Evolutionary conservation across 2,329 filamentous ascomycete genomes (phyloP).

Genomic region (Ophiostoma ulmi): DNA sequence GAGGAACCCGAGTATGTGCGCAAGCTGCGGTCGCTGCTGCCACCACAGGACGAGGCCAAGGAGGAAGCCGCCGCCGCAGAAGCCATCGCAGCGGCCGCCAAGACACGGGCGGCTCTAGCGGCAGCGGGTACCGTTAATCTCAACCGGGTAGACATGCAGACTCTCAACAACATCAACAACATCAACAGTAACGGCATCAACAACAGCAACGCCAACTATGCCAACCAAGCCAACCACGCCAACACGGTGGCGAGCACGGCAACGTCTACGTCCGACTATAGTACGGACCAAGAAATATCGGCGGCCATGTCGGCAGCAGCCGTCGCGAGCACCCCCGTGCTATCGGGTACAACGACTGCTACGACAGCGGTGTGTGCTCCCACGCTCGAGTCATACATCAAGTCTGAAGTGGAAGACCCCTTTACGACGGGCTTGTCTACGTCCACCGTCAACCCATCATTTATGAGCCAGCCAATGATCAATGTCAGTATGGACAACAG

Average conservation of each 20-base stretch:
- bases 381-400: neutral
- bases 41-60: slow-evolving; percentile 34
- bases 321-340: neutral
- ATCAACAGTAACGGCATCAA: slow-evolving; percentile 17
- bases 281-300: neutral
- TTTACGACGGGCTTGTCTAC: neutral
- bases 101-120: neutral
- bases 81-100: neutral
- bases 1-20: slow-evolving; percentile 44
- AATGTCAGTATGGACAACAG: neutral
- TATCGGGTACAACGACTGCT: neutral
- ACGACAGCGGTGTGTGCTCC: neutral
- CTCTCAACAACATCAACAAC: slow-evolving; percentile 6
- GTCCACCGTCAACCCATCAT: slow-evolving; percentile 6
- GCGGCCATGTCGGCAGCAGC: neutral
- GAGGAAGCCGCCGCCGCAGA: neutral
- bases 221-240: neutral
- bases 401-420: neutral
- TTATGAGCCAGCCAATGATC: slow-evolving; percentile 9
- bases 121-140: neutral
- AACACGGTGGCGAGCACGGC: neutral
- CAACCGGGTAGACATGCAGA: slow-evolving; percentile 14
- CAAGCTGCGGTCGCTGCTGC: slow-evolving; percentile 42
- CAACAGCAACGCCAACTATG: slow-evolving; percentile 6
- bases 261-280: neutral